Evolutionary conservation across 768 basidiomycete genomes (phyloP), one percentile per base, ranked within the genome.

Genomic region (Phylloporus rhodoxanthus): DNA sequence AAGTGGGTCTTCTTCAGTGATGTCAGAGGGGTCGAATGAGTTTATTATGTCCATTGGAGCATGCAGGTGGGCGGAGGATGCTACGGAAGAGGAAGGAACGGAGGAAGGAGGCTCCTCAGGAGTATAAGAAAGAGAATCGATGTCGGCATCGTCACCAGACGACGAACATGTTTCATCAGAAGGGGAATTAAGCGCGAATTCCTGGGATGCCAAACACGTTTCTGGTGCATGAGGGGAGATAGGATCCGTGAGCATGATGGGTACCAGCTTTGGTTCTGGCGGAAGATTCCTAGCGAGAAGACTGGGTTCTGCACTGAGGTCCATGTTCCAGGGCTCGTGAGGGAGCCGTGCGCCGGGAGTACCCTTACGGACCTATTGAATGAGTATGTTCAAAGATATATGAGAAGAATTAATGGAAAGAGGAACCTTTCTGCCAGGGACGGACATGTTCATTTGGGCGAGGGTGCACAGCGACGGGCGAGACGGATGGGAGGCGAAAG

Each of bases 51-150:
- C 39, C 48, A 52, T 25, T 34, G 48, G n/a, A 43, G 14, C 39
- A 11, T 57, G 58, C 15, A 48, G 57, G 29, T 54, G 65, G 32
- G 63, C 49, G 11, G 71, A 75, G 0, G 71, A 71, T 19, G 64
- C 70, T 42, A 60, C 54, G 5, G 77, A 78, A 5, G 72, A 59
- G 10, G 77, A 77, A 75, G 52, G 73, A 5, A 72, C 63, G 57
- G 63, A 62, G 9, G 62, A 68, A 51, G 60, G 68, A 52, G 59
- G 65, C 45, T 62, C 69, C 33, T 63, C 66, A 47, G 61, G 49
- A 34, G 65, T 62, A 38, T 54, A 62, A 36, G 71, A 70, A 48
- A 62, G 57, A 8, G 70, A 64, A 41, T 65, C 67, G 40, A 62
- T 58, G 51, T 62, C 64, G 53, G 59, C 57, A 54, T 61, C 58